These are phyloP conservation scores for Fusarium sp. DNA, from an alignment of 2,329 filamentous ascomycete genomes.

Conservation along the genomic window DNA sequence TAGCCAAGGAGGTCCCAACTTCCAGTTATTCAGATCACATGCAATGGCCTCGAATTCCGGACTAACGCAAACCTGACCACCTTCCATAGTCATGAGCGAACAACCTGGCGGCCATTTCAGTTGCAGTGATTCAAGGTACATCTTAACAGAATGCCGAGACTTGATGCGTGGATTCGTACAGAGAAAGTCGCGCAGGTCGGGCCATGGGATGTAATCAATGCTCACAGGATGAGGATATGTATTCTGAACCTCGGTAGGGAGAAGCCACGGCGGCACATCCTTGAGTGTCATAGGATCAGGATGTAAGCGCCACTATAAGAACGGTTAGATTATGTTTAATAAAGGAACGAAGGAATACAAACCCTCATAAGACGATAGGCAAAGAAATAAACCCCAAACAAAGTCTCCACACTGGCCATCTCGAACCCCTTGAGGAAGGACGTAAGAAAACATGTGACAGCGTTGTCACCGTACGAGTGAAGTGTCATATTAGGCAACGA, in stretches of 20 bases:
- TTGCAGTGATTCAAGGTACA: slow-evolving; percentile 41
- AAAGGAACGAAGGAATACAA: background rate
- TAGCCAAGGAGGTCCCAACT: slow-evolving; percentile 38
- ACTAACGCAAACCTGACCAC: slow-evolving; percentile 33
- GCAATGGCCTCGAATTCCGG: slow-evolving; percentile 42
- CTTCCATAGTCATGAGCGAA: slow-evolving; percentile 28
- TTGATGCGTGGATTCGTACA: slow-evolving; percentile 38
- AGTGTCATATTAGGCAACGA: slow-evolving; percentile 42
- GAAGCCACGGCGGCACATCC: slow-evolving; percentile 40
- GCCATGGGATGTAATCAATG: slow-evolving; percentile 46
- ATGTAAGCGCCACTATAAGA: slow-evolving; percentile 42
- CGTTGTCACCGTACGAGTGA: slow-evolving; percentile 42
- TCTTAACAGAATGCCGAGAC: slow-evolving; percentile 40
- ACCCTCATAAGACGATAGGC: slow-evolving; percentile 45
- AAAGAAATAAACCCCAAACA: slow-evolving; percentile 45
- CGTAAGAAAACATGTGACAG: slow-evolving; percentile 39
- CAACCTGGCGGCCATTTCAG: slow-evolving; percentile 40
- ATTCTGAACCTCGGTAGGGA: slow-evolving; percentile 42
- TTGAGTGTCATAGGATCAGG: slow-evolving; percentile 40
- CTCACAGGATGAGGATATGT: slow-evolving; percentile 42
- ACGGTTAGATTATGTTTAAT: background rate
- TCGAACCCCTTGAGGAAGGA: slow-evolving; percentile 44
- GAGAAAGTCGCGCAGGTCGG: slow-evolving; percentile 42
- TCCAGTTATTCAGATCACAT: slow-evolving; percentile 44
- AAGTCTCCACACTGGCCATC: slow-evolving; percentile 41